These are phyloP conservation scores for Chlamydomonas sp. DNA, from an alignment of 139 green algal genomes.

Conservation along the genomic window DNA sequence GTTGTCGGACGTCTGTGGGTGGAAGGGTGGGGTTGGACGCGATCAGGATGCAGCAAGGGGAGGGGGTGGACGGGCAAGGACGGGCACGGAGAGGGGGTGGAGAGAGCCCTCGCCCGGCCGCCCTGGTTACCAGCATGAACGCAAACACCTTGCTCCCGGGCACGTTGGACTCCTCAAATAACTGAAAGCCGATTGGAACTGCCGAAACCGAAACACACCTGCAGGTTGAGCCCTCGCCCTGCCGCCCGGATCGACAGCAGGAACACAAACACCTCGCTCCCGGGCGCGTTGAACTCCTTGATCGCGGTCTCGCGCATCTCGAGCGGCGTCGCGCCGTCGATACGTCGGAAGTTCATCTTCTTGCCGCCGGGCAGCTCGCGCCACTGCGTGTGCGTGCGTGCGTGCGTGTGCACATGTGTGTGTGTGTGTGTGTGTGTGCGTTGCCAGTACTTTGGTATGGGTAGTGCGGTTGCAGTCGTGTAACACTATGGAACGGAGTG, in stretches of 20 bases:
- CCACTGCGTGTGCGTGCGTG: constrained; percentile 44
- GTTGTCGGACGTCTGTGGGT: no score
- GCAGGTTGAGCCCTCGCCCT: constrained; percentile 88
- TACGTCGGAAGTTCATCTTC: constrained; percentile 47
- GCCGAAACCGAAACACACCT: constrained; percentile 24
- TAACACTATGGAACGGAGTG: no score
- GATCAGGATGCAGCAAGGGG: background rate
- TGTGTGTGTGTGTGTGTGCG: no score
- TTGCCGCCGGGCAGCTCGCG: constrained; percentile 33
- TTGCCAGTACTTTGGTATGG: no score
- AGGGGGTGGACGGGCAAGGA: background rate
- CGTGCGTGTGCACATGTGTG: constrained; percentile 8
- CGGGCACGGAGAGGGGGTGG: no score
- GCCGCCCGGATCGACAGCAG: constrained; percentile 92
- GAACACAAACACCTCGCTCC: constrained; percentile 86
- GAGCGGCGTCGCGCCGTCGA: constrained; percentile 70
- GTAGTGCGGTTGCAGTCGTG: no score
- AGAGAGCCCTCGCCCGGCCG: constrained; percentile 87
- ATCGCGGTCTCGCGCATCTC: constrained; percentile 77
- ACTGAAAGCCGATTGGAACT: no score
- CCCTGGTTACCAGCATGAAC: constrained; percentile 92
- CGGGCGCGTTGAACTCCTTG: constrained; percentile 79
- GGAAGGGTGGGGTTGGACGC: background rate
- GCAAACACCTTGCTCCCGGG: constrained; percentile 77
- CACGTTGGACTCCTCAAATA: no score